Percentiles rank a stretch among this genome's conserved stretches.
These are phyloP conservation scores for Penicillium sclerotigenum DNA, from an alignment of 2,329 filamentous ascomycete species.

Conservation along the genomic window DNA sequence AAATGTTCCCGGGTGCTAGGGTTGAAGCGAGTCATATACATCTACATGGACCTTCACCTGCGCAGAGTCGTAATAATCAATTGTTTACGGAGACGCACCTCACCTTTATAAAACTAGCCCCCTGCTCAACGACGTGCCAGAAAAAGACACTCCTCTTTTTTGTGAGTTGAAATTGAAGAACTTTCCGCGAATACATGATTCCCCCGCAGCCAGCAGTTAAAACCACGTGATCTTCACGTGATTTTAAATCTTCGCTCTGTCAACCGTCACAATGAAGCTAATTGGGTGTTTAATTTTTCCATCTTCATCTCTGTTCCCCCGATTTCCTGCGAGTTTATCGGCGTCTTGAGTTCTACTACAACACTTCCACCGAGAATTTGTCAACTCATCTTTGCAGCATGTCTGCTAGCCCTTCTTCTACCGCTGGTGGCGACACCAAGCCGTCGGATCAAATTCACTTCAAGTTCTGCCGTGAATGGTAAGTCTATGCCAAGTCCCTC, in stretches of 20 bases:
- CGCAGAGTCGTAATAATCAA: conserved; percentile 27
- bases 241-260: background rate
- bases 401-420: conserved; percentile 45
- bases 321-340: no score
- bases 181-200: background rate
- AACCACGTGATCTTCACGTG: background rate
- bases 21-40: background rate
- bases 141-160: background rate
- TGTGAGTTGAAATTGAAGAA: background rate
- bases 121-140: conserved; percentile 15
- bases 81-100: conserved; percentile 23
- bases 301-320: background rate
- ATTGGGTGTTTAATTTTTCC: background rate
- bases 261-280: background rate
- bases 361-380: no score
- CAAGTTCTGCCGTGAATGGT: conserved; percentile 97
- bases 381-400: conserved; percentile 17
- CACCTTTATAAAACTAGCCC: conserved; percentile 11
- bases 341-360: no score
- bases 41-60: conserved; percentile 9
- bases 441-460: conserved; percentile 79
- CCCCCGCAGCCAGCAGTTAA: no score
- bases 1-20: no score
- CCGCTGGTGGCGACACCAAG: conserved; percentile 39
- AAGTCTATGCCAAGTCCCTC: conserved; percentile 23